Percentiles rank a stretch among this genome's conserved stretches.
Evolutionary conservation across 1,139 yeast species (phyloP).

Genomic region (Pichia sp.): DNA sequence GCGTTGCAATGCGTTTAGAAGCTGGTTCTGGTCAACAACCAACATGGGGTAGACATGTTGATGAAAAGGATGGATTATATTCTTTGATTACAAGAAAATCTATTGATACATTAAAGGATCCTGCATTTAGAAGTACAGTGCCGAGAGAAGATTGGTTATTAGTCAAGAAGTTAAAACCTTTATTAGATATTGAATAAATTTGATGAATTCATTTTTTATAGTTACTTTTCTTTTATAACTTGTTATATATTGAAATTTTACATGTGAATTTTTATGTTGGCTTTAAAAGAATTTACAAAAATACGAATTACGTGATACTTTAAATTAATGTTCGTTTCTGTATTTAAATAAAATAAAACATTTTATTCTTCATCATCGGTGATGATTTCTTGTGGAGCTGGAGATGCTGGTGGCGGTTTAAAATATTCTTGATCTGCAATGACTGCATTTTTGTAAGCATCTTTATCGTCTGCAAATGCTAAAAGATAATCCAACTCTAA

Average conservation of each 20-base stretch:
- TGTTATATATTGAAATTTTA: background rate
- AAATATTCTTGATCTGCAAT: conserved; percentile 67
- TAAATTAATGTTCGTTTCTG: background rate
- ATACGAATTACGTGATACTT: background rate
- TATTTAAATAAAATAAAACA: background rate
- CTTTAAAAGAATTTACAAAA: too few relatives aligned
- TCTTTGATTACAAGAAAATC: conserved; percentile 84
- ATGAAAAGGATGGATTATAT: conserved; percentile 82
- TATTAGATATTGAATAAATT: conserved; percentile 54
- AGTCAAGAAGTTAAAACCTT: conserved; percentile 79
- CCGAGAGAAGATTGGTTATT: conserved; percentile 93
- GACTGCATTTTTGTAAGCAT: conserved; percentile 52
- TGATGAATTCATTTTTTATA: background rate
- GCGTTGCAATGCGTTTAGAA: conserved; percentile 97
- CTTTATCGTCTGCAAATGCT: conserved; percentile 67
- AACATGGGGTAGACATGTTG: conserved; percentile 98
- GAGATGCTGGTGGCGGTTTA: conserved; percentile 33
- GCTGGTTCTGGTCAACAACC: conserved; percentile 91
- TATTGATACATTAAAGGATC: conserved; percentile 95
- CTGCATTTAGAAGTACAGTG: conserved; percentile 92
- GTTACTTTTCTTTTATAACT: background rate
- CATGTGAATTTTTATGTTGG: background rate
- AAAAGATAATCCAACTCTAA: conserved; percentile 80
- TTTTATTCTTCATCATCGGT: conserved; percentile 16
- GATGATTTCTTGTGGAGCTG: conserved; percentile 14